Base-by-base conservation (phyloP, 2,329 filamentous ascomycete genomes). In the Pestalotiopsis fici region DNA sequence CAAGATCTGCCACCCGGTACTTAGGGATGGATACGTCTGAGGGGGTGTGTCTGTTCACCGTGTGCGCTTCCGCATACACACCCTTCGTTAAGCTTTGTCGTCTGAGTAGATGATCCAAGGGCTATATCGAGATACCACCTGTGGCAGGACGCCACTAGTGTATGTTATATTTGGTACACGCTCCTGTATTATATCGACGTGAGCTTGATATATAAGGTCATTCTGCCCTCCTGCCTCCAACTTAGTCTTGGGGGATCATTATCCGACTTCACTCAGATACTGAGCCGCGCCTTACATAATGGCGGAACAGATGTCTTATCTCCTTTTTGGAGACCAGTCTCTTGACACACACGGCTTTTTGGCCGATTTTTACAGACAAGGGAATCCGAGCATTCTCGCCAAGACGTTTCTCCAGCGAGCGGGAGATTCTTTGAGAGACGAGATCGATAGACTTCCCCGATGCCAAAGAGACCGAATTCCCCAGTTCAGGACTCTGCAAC, bases 241-340 rank as follows among this genome's bases (percentile, higher is more conserved):
- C 67, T 62, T 56, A 59, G 62, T 62, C 67, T 69, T 70, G 66
- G 64, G 54, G 54, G n/a, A 69, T 69, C 69, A 70, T 66, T 69
- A 65, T 65, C 69, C 70, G 68, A 65, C 65, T 61, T 60, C 66
- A 50, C 18, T 18, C n/a, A 64, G 64, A 64, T 61, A 66, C 59
- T 43, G 67, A 74, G 71, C 72, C 69, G 75, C 71, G 71, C 69
- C 64, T 65, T 54, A 72, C 76, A 80, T 69, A 69, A 85, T 84
- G 83, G 80, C 78, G 74, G 78, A 81, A 77, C 78, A 83, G 75
- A 80, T 86, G 78, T 81, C 82, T 64, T 87, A 85, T 76, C 85
- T 91, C 77, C 86, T 92, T 69, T 91, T 92, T 76, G 90, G 90
- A 81, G 90, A 93, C 76, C 90, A 93, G 80, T 92, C 90, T 68